Evolutionary conservation across 306 rosid species (phyloP).

Genomic region (Citrullus colocynthis): DNA sequence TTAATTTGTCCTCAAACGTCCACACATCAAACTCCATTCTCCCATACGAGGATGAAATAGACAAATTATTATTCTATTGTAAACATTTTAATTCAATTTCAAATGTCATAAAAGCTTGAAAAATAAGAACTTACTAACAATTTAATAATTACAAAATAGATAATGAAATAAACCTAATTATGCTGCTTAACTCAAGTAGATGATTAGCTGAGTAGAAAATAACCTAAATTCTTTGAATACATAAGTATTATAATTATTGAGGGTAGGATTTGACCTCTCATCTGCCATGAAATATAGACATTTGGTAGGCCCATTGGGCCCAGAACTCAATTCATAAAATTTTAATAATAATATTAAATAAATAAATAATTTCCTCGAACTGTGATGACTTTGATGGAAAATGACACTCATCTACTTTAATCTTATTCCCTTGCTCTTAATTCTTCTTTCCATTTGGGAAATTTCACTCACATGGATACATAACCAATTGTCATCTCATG

Average conservation of each 20-base stretch:
- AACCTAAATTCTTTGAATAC: neutral
- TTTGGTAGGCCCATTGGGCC: constrained; percentile 21
- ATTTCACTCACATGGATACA: neutral
- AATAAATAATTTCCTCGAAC: constrained; percentile 6
- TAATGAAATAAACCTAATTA: neutral
- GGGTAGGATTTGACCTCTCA: constrained; percentile 44
- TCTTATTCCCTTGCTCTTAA: constrained; percentile 10
- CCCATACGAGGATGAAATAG: neutral
- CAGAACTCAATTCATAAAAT: constrained; percentile 13
- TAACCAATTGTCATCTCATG: neutral
- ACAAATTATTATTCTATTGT: neutral
- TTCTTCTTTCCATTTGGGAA: constrained; percentile 10
- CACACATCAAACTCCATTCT: neutral
- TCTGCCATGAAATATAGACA: constrained; percentile 15
- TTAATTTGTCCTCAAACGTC: neutral
- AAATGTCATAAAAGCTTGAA: neutral
- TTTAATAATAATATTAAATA: neutral
- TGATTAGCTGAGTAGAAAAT: neutral
- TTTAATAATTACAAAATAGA: neutral
- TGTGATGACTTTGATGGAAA: constrained; percentile 18
- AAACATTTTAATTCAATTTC: neutral
- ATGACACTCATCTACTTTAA: constrained; percentile 26
- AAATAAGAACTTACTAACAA: neutral
- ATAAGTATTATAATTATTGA: constrained; percentile 17
- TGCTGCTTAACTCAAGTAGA: neutral